phyloP scores from a whole-genome alignment of 305 asterid species.

The Plantago coronopus region DNA sequence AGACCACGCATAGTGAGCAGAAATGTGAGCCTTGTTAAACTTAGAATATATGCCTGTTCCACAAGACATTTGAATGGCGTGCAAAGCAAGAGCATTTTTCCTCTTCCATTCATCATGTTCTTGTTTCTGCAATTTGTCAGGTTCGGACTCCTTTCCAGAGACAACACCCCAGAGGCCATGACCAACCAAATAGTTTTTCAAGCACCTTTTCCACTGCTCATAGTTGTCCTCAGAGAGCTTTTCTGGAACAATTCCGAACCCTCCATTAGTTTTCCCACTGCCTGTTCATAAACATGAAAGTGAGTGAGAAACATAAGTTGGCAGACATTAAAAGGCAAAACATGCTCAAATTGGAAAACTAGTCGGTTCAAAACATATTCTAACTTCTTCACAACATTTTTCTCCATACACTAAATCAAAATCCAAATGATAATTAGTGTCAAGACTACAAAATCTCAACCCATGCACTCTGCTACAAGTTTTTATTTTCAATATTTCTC shows the following conservation, averaged over 20 bases:
- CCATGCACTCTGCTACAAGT: too few relatives aligned
- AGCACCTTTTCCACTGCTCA: slow-evolving; percentile 36
- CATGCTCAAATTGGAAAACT: too few relatives aligned
- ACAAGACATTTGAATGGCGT: slow-evolving; percentile 34
- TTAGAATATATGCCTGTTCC: slow-evolving; percentile 29
- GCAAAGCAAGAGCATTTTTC: slow-evolving; percentile 36
- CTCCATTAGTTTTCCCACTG: not conserved
- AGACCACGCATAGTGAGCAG: slow-evolving; percentile 30
- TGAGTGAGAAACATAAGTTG: not conserved
- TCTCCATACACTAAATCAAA: too few relatives aligned
- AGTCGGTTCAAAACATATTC: too few relatives aligned
- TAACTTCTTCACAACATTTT: too few relatives aligned
- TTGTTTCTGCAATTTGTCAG: slow-evolving; percentile 17
- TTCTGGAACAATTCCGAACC: slow-evolving; percentile 32
- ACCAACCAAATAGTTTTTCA: slow-evolving; percentile 34
- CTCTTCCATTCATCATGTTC: slow-evolving; percentile 34
- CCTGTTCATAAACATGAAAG: not conserved
- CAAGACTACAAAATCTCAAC: too few relatives aligned
- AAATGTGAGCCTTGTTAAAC: slow-evolving; percentile 25
- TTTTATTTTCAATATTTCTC: too few relatives aligned
- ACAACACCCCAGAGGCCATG: slow-evolving; percentile 44
- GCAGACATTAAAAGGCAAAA: too few relatives aligned
- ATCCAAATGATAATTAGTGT: too few relatives aligned
- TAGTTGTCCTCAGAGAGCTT: slow-evolving; percentile 33
- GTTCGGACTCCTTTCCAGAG: slow-evolving; percentile 31